Conservation (phyloP, 2,329 filamentous ascomycete genomes). For the Alternaria alternata region DNA sequence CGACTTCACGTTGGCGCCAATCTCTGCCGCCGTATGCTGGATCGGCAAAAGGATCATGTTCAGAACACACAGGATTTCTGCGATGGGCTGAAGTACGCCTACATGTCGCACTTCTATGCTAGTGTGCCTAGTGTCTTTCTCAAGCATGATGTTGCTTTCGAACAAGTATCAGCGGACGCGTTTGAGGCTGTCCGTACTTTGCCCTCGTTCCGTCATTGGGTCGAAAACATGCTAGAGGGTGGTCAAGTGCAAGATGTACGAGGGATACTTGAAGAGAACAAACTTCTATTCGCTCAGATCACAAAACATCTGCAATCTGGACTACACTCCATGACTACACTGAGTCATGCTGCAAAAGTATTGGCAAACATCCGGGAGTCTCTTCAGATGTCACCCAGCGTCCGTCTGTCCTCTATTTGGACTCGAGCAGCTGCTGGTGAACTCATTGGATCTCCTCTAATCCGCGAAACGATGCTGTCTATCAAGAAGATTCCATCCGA, state of each 20-base stretch:
- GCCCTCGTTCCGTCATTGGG: conserved; percentile 66
- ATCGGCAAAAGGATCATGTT: conserved; percentile 78
- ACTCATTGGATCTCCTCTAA: conserved; percentile 59
- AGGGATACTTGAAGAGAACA: conserved; percentile 67
- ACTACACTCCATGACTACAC: conserved; percentile 51
- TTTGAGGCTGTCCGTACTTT: conserved; percentile 73
- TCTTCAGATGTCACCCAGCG: conserved; percentile 47
- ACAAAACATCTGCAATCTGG: conserved; percentile 44
- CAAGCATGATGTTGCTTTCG: conserved; percentile 43
- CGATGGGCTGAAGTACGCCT: conserved; percentile 76
- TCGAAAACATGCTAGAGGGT: conserved; percentile 53
- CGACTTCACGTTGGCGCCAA: conserved; percentile 69
- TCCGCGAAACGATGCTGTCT: conserved; percentile 63
- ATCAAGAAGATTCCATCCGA: conserved; percentile 69
- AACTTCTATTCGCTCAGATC: conserved; percentile 60
- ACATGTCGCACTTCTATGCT: conserved; percentile 87
- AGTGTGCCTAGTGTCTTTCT: conserved; percentile 75
- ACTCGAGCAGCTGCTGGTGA: conserved; percentile 67
- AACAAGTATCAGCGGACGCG: conserved; percentile 65
- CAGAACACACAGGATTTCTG: conserved; percentile 78
- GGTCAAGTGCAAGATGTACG: conserved; percentile 55
- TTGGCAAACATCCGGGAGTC: conserved; percentile 49
- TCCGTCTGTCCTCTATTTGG: conserved; percentile 62
- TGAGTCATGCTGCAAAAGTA: conserved; percentile 51
- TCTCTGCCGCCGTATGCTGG: conserved; percentile 69